Evolutionary conservation across 164 flowering plant species (phyloP).

Genomic region (Pachysandra terminalis): DNA sequence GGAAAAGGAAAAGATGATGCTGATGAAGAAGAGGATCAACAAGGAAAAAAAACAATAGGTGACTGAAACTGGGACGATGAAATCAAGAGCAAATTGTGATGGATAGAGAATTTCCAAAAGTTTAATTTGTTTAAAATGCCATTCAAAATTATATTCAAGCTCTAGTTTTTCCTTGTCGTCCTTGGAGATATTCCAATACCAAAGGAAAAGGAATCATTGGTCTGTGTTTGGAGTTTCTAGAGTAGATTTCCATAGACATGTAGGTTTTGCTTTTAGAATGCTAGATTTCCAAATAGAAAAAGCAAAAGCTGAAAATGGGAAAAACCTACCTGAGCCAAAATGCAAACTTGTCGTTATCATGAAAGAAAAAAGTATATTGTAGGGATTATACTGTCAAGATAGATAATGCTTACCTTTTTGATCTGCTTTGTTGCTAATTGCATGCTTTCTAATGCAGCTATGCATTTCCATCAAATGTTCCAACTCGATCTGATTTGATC

Average conservation of each 20-base stretch:
- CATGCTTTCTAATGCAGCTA: background rate
- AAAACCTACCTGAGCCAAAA: background rate
- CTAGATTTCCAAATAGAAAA: too few species aligned
- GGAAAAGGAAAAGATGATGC: conserved; percentile 9
- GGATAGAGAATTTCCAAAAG: background rate
- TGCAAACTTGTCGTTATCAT: background rate
- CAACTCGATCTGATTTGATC: background rate
- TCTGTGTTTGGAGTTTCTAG: background rate
- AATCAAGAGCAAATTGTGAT: background rate
- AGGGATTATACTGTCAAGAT: background rate
- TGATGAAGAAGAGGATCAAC: conserved; percentile 6
- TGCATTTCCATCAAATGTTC: background rate
- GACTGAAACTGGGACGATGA: too few species aligned
- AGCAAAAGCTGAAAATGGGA: background rate
- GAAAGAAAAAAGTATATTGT: background rate
- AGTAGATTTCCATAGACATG: background rate
- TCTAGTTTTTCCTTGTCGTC: background rate
- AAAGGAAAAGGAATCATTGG: background rate
- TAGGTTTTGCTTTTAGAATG: background rate
- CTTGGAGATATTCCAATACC: background rate
- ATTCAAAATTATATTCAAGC: background rate
- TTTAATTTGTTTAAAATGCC: background rate
- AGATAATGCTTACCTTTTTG: background rate
- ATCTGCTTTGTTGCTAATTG: background rate
- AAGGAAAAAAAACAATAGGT: background rate